Conservation (phyloP, 805 yeast species). For the Metschnikowia drakensbergensis region DNA sequence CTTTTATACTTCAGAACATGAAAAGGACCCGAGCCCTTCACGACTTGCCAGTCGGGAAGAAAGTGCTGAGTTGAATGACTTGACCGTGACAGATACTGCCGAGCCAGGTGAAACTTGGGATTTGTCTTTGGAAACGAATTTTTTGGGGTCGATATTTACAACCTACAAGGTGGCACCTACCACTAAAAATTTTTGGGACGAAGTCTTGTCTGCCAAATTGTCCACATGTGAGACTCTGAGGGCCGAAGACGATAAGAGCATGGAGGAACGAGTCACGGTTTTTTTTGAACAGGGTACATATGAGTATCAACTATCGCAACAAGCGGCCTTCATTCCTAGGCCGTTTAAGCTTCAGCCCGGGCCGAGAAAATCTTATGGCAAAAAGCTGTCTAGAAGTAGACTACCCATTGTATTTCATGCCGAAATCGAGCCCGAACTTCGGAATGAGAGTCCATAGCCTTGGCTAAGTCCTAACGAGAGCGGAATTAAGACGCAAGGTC, state of each 20-base stretch:
- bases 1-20: background rate
- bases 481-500: background rate
- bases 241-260: background rate
- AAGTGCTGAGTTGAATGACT: background rate
- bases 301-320: conserved; percentile 2
- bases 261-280: background rate
- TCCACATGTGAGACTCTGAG: background rate
- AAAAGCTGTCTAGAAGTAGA: background rate
- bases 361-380: background rate
- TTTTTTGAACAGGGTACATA: background rate
- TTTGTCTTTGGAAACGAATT: conserved; percentile 2
- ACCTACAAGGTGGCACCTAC: background rate
- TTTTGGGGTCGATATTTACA: conserved; percentile 1
- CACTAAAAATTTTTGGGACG: conserved; percentile 1
- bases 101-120: background rate
- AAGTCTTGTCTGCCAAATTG: background rate
- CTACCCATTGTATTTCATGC: background rate
- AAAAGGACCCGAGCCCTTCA: background rate
- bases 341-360: conserved; percentile 1
- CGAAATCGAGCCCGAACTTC: background rate
- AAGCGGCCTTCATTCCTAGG: background rate
- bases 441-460: background rate
- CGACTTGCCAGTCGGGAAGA: background rate
- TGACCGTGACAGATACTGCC: background rate
- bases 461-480: background rate